Evolutionary conservation across 306 rosid species (phyloP).

Genomic region (Begonia masoniana): DNA sequence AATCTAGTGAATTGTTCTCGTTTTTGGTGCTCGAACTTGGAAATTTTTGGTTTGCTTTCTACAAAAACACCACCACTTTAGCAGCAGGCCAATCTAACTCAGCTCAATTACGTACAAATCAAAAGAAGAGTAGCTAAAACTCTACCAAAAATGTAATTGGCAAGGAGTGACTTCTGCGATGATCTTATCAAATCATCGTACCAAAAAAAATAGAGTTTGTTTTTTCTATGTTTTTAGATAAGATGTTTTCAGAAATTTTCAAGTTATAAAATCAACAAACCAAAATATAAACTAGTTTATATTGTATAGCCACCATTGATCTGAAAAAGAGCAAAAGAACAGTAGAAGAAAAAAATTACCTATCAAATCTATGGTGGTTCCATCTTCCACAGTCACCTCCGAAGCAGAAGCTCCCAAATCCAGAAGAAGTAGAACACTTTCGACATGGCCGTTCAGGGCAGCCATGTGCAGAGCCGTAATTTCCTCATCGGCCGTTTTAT

Average conservation of each 20-base stretch:
- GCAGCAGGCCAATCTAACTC: too few species aligned
- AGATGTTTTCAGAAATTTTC: too few species aligned
- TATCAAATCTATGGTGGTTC: conserved; percentile 78
- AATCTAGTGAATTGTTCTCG: conserved; percentile 3
- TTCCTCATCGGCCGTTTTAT: conserved; percentile 84
- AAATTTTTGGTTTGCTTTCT: too few species aligned
- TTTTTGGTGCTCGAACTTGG: not conserved
- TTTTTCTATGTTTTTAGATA: too few species aligned
- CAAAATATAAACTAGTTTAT: too few species aligned
- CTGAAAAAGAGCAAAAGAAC: not conserved
- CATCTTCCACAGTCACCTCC: conserved; percentile 71
- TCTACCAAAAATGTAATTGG: conserved; percentile 11
- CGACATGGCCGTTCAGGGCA: conserved; percentile 82
- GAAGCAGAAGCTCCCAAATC: conserved; percentile 86
- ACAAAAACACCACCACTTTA: too few species aligned
- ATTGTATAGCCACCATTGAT: too few species aligned
- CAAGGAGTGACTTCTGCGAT: not conserved
- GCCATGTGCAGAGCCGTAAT: conserved; percentile 98
- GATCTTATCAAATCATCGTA: not conserved
- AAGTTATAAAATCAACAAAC: too few species aligned
- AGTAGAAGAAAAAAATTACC: conserved; percentile 32
- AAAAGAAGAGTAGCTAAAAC: conserved; percentile 3
- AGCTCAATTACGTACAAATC: not conserved
- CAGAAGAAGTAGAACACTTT: conserved; percentile 68
- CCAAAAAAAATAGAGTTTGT: too few species aligned